Evolutionary conservation across 1,284 basidiomycete species (phyloP).

Genomic region (Naganishia albida): DNA sequence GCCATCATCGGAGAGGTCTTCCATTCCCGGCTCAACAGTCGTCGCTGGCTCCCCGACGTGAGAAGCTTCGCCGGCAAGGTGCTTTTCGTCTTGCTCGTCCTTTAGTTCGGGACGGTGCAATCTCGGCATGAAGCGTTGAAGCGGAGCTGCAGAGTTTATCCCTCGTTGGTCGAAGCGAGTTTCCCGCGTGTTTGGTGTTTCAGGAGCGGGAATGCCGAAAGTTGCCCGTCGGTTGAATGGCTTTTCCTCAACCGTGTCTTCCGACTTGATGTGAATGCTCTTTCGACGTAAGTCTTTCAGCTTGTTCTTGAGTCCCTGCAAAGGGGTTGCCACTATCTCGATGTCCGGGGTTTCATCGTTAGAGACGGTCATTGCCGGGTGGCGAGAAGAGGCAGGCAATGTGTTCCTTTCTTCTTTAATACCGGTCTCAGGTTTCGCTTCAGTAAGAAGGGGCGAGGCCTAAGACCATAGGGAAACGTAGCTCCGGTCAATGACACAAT

Average conservation of each 20-base stretch:
- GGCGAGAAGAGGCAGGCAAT: background rate
- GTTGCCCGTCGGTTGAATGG: conserved; percentile 19
- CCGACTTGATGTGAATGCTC: conserved; percentile 13
- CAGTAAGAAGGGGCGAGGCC: background rate
- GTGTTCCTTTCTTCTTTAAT: background rate
- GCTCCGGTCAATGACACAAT: background rate
- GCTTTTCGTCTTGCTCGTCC: background rate
- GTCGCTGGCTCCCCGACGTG: background rate
- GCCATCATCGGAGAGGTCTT: too few relatives aligned
- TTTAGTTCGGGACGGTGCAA: background rate
- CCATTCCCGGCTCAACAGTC: background rate
- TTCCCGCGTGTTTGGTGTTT: background rate
- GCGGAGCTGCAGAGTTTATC: conserved; percentile 12
- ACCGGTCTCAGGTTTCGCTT: too few relatives aligned
- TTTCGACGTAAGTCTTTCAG: conserved; percentile 15
- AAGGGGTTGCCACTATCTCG: conserved; percentile 11
- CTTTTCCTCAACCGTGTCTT: conserved; percentile 17
- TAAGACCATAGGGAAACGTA: background rate
- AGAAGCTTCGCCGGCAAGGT: too few relatives aligned
- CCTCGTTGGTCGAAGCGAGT: conserved; percentile 8
- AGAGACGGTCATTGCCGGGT: conserved; percentile 26
- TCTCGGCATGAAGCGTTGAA: conserved; percentile 22
- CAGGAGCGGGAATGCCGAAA: conserved; percentile 2
- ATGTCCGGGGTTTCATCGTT: background rate
- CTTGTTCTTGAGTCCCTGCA: conserved; percentile 26